Base-by-base conservation (phyloP, 768 basidiomycete species). In the Boletus pseudo-olivaceus region DNA sequence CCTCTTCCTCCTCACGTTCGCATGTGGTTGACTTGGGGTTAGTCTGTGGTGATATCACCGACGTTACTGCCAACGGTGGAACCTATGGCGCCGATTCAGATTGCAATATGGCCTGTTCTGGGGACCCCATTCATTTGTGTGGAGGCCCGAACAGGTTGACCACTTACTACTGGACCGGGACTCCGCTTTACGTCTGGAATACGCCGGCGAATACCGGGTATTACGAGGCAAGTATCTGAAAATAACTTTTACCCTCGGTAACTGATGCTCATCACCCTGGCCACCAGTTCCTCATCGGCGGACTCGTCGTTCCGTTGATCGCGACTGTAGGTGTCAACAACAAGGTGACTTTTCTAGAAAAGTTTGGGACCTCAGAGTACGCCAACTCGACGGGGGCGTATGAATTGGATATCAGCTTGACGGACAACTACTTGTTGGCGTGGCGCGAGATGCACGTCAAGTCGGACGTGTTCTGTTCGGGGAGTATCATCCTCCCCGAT, bases 381-480 rank as follows among this genome's bases (percentile, higher is more conserved):
- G 54, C 64, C 4, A 89, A 89, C 67, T 77, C 84, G 5, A 89
- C 90, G 15, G 89, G 88, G 9, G 88, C 87, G 1, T 90, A 89
- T 57, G 90, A 92, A 58, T 74, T 92, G 26, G 89, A 90, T 62
- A 67, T 84, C 38, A 82, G 76, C 29, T 72, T 90, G 33, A 75
- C 74, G 0, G 56, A 74, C 55, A 70, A 77, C 32, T 74, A 73
- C 51, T 7, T 39, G 20, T 56, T 67, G 51, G 80, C 87, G 7
- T 92, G 87, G 87, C 84, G 88, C 37, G 77, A 76, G 56, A 88
- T 91, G 86, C 83, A 90, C 55, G 71, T 89, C 59, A 75, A 88
- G 70, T 76, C 85, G 10, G 87, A 92, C 59, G 87, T 91, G 11
- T 92, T 92, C 75, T 91, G 90, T 64, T 82, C 89, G 4, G 90